Conservation (phyloP, 305 asterid genomes). For the Solanum hybrid region DNA sequence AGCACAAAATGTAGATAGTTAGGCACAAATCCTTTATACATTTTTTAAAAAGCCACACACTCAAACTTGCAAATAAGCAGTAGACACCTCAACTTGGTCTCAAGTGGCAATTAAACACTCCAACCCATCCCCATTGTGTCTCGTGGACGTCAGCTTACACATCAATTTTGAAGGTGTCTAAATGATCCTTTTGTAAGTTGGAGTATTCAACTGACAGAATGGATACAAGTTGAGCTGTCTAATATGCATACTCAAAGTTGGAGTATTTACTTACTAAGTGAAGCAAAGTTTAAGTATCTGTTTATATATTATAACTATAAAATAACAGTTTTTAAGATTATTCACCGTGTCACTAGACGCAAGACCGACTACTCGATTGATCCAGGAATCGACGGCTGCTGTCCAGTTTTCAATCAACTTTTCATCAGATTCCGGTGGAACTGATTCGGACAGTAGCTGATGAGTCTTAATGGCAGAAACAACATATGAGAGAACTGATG, state of each 20-base stretch:
- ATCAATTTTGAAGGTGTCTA: background rate
- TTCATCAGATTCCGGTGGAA: slow-evolving; percentile 18
- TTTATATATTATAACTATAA: background rate
- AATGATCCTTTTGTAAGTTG: background rate
- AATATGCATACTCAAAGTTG: background rate
- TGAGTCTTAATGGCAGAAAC: slow-evolving; percentile 48
- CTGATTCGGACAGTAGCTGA: slow-evolving; percentile 44
- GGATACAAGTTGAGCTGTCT: background rate
- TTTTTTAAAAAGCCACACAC: background rate
- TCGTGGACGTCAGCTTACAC: background rate
- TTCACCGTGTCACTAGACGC: slow-evolving; percentile 49
- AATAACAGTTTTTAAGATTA: background rate
- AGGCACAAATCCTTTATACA: background rate
- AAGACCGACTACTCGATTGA: slow-evolving; percentile 47
- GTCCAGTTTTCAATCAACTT: slow-evolving; percentile 50
- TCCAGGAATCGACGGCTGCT: slow-evolving; percentile 67
- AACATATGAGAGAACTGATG: slow-evolving; percentile 51
- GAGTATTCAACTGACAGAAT: background rate
- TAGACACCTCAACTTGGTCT: background rate
- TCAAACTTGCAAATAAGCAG: background rate
- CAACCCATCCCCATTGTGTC: background rate
- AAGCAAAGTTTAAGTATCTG: background rate
- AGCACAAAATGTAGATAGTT: background rate
- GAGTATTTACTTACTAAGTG: background rate
- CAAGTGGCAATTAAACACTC: background rate